Evolutionary conservation across 768 basidiomycete genomes (phyloP), one percentile per base, ranked within the genome.

Genomic region (Agaricus subrufescens): DNA sequence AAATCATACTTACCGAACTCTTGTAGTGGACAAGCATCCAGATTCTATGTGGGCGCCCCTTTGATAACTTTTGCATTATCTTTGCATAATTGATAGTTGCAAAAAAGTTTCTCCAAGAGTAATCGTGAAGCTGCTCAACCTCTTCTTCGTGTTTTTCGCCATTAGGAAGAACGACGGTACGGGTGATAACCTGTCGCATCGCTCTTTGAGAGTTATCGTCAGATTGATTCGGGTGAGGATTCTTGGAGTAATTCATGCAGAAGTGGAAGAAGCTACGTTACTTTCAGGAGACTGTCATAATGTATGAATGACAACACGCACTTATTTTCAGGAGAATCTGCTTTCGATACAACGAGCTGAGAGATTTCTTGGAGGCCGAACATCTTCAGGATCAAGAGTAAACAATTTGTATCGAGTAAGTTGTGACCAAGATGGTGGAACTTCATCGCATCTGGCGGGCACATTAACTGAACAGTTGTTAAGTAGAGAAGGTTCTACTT

Each of bases 101-200:
- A 72, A 98, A 98, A 71, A 99, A 98, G 71, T 98, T 98, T 48
- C 97, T 75, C 94, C 96, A 98, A 3, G 94, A 96, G 69, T 91
- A 99, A 37, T 98, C 94, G 11, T 88, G 89, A 48, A 99, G 77
- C 69, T 97, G 77, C 64, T 98, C 96, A 25, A 98, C 74, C 61
- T 98, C 96, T 65, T 95, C 93, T 47, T 91, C 87, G 29, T 82
- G 80, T 62, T 77, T 84, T 63, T 85, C 82, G 40, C 88, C 89
- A 62, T 90, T 89, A 2, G 89, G 87, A 8, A 90, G 73, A 5
- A 66, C 77, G 26, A 76, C 81, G 14, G 75, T 74, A 57, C 83
- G 82, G 45, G 80, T 68, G 19, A 86, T 74, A 23, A 80, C 71
- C 59, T 88, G 86, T 34, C 85, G 77, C 9, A 85, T 73, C 7